Percentiles rank a stretch among this genome's conserved stretches.
phyloP scores from a whole-genome alignment of 139 green algal genomes.

The Ettlia oleoabundans region DNA sequence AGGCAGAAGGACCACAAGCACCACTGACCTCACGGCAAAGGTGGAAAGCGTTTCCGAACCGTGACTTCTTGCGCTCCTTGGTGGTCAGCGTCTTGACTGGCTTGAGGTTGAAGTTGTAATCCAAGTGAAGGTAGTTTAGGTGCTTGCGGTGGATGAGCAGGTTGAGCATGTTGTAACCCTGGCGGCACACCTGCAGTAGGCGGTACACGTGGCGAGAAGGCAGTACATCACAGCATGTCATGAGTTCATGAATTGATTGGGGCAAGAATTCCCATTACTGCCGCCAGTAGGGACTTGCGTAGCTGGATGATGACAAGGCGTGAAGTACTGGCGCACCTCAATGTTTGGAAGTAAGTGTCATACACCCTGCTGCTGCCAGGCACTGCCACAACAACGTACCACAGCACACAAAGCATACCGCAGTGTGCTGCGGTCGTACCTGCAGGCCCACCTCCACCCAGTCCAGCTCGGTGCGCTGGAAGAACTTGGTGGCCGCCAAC shows the following conservation, averaged over 20 bases:
- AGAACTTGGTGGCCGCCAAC: constrained; percentile 98
- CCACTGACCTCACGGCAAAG: constrained; percentile 86
- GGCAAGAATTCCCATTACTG: no score
- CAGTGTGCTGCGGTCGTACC: no score
- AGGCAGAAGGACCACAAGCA: no score
- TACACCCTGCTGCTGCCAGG: no score
- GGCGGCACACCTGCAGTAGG: constrained; percentile 92
- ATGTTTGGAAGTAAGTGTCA: no score
- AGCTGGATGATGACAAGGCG: no score
- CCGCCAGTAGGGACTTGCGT: no score
- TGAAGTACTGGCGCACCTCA: no score
- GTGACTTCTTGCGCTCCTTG: constrained; percentile 99
- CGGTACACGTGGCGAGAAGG: background rate
- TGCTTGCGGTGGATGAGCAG: constrained; percentile 99
- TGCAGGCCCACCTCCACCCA: constrained; percentile 99
- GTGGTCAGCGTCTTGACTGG: constrained; percentile 99
- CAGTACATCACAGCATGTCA: no score
- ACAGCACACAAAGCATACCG: no score
- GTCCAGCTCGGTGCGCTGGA: constrained; percentile 98
- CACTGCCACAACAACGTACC: background rate
- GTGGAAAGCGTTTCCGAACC: constrained; percentile 99
- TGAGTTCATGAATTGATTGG: no score
- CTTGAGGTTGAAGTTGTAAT: constrained; percentile 99
- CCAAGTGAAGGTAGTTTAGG: constrained; percentile 99
- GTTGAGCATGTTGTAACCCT: constrained; percentile 99